A percentile compares a stretch with the other conserved stretches of the same genome.
phyloP scores from a whole-genome alignment of 2,329 filamentous ascomycete species.

The Epichloe festucae region DNA sequence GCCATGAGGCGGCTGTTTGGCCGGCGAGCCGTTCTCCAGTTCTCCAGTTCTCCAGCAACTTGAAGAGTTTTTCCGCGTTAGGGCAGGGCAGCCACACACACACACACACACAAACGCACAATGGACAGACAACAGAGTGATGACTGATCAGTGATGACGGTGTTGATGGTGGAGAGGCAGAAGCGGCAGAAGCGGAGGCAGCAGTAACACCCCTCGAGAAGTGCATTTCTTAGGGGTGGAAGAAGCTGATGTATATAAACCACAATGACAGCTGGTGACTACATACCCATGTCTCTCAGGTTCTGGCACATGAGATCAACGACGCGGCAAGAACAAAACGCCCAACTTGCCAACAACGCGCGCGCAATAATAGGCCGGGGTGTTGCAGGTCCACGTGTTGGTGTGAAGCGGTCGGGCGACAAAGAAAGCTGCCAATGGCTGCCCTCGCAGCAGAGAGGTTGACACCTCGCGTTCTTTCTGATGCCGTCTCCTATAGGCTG shows the following conservation, averaged over 20 bases:
- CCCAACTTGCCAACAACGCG: background rate
- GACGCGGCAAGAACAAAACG: background rate
- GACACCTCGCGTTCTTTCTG: background rate
- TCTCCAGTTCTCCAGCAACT: background rate
- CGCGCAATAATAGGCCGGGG: background rate
- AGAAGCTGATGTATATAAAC: constrained; percentile 1
- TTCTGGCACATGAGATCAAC: too few relatives aligned
- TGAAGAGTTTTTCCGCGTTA: background rate
- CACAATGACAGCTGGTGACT: background rate
- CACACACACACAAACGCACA: background rate
- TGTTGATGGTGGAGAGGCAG: background rate
- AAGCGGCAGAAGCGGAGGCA: background rate
- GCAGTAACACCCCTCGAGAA: background rate
- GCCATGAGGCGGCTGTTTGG: background rate
- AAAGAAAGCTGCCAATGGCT: background rate
- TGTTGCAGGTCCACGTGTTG: constrained; percentile 5
- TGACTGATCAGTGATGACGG: too few relatives aligned
- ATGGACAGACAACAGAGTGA: background rate
- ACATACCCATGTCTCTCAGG: too few relatives aligned
- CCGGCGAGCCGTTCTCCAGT: background rate
- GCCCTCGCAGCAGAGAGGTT: background rate
- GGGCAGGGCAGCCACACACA: background rate
- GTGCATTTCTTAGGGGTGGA: background rate
- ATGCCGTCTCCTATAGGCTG: background rate
- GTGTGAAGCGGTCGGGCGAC: constrained; percentile 3